Base-by-base conservation (phyloP, 495 filamentous ascomycete genomes). In the Talaromyces stipitatus region DNA sequence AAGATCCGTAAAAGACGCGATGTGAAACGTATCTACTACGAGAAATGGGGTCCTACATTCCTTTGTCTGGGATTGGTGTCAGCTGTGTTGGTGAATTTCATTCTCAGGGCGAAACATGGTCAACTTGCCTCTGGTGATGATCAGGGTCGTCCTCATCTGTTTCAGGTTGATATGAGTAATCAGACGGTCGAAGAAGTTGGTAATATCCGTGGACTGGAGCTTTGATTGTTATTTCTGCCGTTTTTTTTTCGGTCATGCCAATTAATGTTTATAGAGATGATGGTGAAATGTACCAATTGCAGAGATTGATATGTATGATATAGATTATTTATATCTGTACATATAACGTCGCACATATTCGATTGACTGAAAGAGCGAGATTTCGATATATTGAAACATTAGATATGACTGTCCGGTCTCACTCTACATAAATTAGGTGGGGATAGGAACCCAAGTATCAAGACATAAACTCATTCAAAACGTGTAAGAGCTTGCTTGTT, bases 21-120 rank as follows among this genome's bases (percentile, higher is more conserved):
- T 30, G 90, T 94, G 29, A 87, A 82, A 58, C 69, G 73, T 7
- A 71, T 76, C 0, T 97, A 95, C 74, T 91, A 97, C 67, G 94
- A 98, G 66, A 85, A 83, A 61, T 86, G 81, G 73, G 94, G 94
- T 0, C 94, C 94, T 3, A 92, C 78, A 4, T 65, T 86, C n/a
- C 74, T 98, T n/a, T 92, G 89, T 58, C 58, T 73, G 11, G 80
- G 86, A 23, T 71, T 98, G 52, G 78, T 95, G 16, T 74, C 78
- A 0, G 87, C 91, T 7, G 80, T 96, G 26, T 73, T 80, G 26
- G 64, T 95, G 33, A 95, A 92, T 69, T 94, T 95, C 74, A 88
- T 48, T 2, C 32, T 78, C 48, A 66, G 73, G 1, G 61, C 71
- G 8, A 66, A 65, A 8, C 61, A 71, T 32, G 63, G 67, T n/a